A percentile compares a stretch with the other conserved stretches of the same genome.
phyloP scores from a whole-genome alignment of 208 protist genomes.

The Leishmania major region DNA sequence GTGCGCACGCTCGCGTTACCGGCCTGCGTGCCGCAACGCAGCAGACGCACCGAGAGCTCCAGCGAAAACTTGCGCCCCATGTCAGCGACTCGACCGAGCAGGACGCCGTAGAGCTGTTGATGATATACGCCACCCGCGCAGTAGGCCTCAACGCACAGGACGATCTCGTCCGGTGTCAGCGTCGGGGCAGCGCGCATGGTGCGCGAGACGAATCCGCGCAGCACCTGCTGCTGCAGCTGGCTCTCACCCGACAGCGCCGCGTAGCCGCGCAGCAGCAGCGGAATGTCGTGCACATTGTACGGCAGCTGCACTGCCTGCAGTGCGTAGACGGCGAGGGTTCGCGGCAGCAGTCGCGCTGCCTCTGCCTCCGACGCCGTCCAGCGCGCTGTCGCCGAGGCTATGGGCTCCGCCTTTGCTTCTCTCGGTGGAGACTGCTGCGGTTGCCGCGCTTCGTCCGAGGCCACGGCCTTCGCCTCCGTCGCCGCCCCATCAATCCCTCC shows the following conservation, averaged over 20 bases:
- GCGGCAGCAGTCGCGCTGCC: constrained; percentile 30
- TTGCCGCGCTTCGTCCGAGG: background rate
- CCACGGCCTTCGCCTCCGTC: background rate
- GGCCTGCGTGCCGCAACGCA: constrained; percentile 53
- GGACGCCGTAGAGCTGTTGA: constrained; percentile 71
- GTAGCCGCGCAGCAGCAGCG: constrained; percentile 58
- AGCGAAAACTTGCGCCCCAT: constrained; percentile 61
- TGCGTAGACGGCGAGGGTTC: constrained; percentile 40
- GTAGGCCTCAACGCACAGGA: constrained; percentile 81
- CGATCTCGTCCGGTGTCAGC: constrained; percentile 55
- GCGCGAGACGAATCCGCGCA: constrained; percentile 67
- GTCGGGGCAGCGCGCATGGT: constrained; percentile 51
- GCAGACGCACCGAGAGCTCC: constrained; percentile 63
- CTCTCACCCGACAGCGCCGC: constrained; percentile 36
- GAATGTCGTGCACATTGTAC: constrained; percentile 41
- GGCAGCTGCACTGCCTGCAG: constrained; percentile 49
- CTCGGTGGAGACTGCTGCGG: background rate
- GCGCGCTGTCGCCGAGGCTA: background rate
- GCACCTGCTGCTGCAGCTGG: constrained; percentile 35
- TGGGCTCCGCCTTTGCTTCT: background rate
- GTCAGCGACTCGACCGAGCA: constrained; percentile 73
- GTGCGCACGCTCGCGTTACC: constrained; percentile 45
- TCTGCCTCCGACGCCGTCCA: background rate
- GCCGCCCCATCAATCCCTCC: background rate
- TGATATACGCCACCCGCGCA: constrained; percentile 53